Base-by-base conservation (phyloP, 495 filamentous ascomycete species). In the Aspergillus egyptiacus region DNA sequence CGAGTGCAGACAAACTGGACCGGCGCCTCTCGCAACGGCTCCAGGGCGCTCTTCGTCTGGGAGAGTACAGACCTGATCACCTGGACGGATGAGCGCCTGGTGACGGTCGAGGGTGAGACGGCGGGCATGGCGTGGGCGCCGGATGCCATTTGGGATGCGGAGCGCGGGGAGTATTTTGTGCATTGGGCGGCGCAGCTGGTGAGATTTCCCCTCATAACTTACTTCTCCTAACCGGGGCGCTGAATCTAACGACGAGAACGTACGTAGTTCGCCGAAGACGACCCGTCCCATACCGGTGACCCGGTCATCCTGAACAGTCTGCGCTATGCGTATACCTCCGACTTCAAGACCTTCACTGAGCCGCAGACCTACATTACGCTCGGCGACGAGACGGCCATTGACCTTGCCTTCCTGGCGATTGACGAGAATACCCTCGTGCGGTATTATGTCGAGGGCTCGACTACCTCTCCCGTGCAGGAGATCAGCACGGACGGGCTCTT, bases 101-200 rank as follows among this genome's bases (percentile, higher is more conserved):
- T 52, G 6, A 52, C 54, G 2, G 43, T 56, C 7, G 54, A 56
- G 27, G 48, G 49, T 35, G 49, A 48, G 11, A 48, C 44, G 5
- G 54, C 54, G 2, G 54, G 54, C 14, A 56, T 52, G 48, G 54
- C 46, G 0, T 56, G 54, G 54, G 54, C 54, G 18, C 54, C 54
- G 8, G 54, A 56, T 40, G 54, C 54, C 8, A 35, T 56, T 13
- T 56, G 54, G 54, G 54, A 56, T 45, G 27, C 44, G 11, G 47
- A 31, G 5, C 31, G 49, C 25, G 44, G 54, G 9, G 38, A 56
- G 39, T 56, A 56, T 18, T 45, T 56, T 13, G 54, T 56, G 5
- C 54, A 56, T 20, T 56, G 54, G 54, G 54, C 54, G 0, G 51
- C 54, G 14, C 49, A 52, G 15, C 30, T 56, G 28, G 54, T 56